phyloP scores from a whole-genome alignment of 2,329 filamentous ascomycete species.

The Xenoacremonium recifei region DNA sequence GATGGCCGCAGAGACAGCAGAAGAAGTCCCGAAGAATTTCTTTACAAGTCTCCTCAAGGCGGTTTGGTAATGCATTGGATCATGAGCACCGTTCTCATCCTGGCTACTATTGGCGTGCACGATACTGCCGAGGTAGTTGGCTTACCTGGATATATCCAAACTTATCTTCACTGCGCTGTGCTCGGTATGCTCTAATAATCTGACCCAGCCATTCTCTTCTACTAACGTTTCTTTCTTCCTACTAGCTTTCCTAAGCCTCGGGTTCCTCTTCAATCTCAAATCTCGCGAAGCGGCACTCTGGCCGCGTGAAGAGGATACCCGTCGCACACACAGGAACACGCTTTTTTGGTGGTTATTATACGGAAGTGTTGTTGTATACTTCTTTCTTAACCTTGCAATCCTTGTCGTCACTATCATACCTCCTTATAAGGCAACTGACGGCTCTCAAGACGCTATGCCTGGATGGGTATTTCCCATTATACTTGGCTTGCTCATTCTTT shows the following conservation, averaged over 20 bases:
- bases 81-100: background rate
- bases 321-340: too few relatives aligned
- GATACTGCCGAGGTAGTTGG: background rate
- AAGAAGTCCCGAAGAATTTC: background rate
- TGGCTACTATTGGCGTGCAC: background rate
- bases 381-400: background rate
- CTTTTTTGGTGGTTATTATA: too few relatives aligned
- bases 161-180: conserved; percentile 4
- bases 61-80: conserved; percentile 3
- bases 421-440: background rate
- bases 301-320: background rate
- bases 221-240: too few relatives aligned
- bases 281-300: background rate
- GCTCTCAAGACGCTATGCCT: background rate
- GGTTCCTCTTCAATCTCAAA: background rate
- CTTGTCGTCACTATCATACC: background rate
- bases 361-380: background rate
- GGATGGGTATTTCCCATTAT: background rate
- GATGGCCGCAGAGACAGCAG: background rate
- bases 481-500: background rate
- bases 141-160: conserved; percentile 5
- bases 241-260: too few relatives aligned
- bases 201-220: too few relatives aligned
- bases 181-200: background rate
- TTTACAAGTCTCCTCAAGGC: conserved; percentile 1